Evolutionary conservation across 495 filamentous ascomycete species (phyloP), one percentile per base, ranked within the genome.

Genomic region (Podospora pseudocomata): DNA sequence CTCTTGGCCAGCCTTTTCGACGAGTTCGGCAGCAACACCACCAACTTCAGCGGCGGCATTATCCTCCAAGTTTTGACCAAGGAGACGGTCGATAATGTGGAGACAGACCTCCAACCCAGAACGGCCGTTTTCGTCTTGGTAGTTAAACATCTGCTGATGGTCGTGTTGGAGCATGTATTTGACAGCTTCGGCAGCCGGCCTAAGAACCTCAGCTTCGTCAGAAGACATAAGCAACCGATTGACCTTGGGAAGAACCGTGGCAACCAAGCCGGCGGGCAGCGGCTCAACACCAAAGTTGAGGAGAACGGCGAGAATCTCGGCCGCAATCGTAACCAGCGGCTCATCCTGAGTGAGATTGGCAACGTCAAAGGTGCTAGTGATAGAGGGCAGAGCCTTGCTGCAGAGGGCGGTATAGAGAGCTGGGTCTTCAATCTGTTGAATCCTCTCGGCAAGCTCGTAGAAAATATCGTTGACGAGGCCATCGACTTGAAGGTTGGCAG

Each of bases 41-140:
- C 95, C 95, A 28, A 99, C 93, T 80, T 98, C 96, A 6, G 92
- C 91, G n/a, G 96, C 95, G 7, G 93, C 91, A 65, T 91, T 91
- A 71, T 98, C 95, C 63, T 93, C 91, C 32, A 97, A 88, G 2
- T 85, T 78, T 0, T 92, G 90, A 1, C 90, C 88, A 23, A 99
- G 85, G 5, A 99, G 84, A n/a, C 94, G 91, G 76, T 97, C 95
- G 71, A 99, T 94, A 71, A 99, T 94, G 64, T 92, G 83, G 56
- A 99, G 85, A 27, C 91, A 90, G 19, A 96, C 89, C 77, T 98
- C 94, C 15, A 97, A 85, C 32, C 95, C 96, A 30, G 88, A 90
- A 71, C 93, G 91, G 63, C 89, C 90, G 54, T 84, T 85, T 71
- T 91, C 88, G 64, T 89, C 86, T 16, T 88, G 87, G 89, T 91